phyloP scores from a whole-genome alignment of 2,329 filamentous ascomycete species.

The Kalmusia sp. region DNA sequence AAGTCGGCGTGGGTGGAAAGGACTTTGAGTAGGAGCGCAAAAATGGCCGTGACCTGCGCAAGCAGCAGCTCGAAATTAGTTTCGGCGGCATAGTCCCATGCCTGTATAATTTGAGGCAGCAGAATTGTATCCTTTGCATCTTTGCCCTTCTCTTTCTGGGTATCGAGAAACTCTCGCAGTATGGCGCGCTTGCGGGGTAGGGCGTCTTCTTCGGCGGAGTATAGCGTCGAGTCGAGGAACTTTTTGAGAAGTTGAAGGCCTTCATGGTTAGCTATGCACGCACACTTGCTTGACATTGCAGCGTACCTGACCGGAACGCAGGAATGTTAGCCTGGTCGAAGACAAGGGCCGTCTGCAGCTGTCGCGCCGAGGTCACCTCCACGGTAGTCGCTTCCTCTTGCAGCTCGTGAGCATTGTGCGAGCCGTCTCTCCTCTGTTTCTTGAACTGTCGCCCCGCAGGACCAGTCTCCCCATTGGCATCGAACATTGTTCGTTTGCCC shows the following conservation, averaged over 20 bases:
- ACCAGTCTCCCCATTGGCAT: conserved; percentile 32
- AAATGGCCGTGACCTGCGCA: conserved; percentile 78
- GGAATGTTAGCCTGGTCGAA: conserved; percentile 45
- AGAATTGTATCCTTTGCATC: conserved; percentile 68
- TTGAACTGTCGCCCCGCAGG: conserved; percentile 35
- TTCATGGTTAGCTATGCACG: conserved; percentile 39
- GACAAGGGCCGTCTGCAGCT: conserved; percentile 44
- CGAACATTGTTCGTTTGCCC: conserved; percentile 43
- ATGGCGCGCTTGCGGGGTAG: conserved; percentile 62
- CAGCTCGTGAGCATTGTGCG: conserved; percentile 33
- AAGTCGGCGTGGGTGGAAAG: conserved; percentile 78
- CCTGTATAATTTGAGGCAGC: conserved; percentile 82
- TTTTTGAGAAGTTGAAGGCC: conserved; percentile 73
- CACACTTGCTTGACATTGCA: no score
- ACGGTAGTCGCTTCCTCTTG: conserved; percentile 22
- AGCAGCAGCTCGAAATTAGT: conserved; percentile 81
- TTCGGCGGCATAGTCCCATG: conserved; percentile 83
- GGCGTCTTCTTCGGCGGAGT: conserved; percentile 61
- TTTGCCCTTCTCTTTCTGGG: conserved; percentile 57
- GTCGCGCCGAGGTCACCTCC: conserved; percentile 42
- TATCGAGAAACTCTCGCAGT: conserved; percentile 72
- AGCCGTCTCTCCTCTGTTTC: conserved; percentile 37
- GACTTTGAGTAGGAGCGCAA: conserved; percentile 82
- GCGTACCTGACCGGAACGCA: conserved; percentile 38
- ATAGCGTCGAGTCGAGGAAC: conserved; percentile 69